phyloP scores from a whole-genome alignment of 306 rosid genomes.

The Cucumis melo region DNA sequence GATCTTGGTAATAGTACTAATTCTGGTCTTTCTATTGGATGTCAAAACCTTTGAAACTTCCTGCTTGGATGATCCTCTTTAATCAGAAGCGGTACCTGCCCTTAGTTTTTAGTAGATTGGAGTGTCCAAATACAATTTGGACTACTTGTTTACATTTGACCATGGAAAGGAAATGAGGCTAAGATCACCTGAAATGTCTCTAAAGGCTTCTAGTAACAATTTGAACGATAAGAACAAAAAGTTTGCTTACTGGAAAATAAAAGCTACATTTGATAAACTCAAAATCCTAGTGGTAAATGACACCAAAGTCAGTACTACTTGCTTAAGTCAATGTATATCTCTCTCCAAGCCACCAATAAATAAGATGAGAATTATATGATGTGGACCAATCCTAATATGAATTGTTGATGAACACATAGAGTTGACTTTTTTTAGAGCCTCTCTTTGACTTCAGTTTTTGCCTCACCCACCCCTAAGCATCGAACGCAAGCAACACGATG shows the following conservation, averaged over 20 bases:
- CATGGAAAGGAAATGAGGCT: neutral
- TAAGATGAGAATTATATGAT: neutral
- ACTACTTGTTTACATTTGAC: neutral
- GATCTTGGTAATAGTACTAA: neutral
- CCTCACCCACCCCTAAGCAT: neutral
- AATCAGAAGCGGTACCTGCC: neutral
- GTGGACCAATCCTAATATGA: neutral
- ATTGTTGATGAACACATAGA: neutral
- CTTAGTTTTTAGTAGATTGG: neutral
- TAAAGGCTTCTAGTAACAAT: neutral
- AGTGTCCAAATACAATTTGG: neutral
- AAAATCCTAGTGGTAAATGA: neutral
- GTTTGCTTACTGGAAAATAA: neutral
- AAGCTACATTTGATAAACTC: neutral
- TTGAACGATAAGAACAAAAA: neutral
- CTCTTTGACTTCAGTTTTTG: neutral
- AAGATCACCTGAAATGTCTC: neutral
- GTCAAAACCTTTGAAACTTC: neutral
- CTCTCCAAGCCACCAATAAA: neutral
- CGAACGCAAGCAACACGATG: neutral
- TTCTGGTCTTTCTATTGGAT: neutral
- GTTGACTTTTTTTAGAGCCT: slow-evolving; percentile 1
- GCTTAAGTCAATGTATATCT: slow-evolving; percentile 2
- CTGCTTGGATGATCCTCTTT: neutral
- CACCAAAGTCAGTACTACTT: slow-evolving; percentile 4